Percentiles rank a stretch among this genome's conserved stretches.
Evolutionary conservation across 2,329 filamentous ascomycete species (phyloP).

Genomic region (Verticillium longisporum): DNA sequence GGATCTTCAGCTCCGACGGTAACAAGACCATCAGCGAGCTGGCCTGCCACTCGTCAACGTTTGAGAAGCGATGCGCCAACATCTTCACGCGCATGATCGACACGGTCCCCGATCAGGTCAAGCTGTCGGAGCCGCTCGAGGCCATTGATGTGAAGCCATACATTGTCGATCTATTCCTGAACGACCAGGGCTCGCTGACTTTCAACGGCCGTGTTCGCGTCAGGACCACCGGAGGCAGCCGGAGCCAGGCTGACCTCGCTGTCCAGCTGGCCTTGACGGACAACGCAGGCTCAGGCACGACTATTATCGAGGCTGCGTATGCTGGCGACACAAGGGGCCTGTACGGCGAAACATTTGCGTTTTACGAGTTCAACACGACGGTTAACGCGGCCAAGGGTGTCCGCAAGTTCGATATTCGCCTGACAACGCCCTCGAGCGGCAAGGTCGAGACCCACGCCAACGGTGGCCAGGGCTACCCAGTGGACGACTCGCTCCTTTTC

Average conservation of each 20-base stretch:
- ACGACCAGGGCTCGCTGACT: constrained; percentile 14
- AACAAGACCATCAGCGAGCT: constrained; percentile 34
- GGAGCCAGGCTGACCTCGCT: constrained; percentile 9
- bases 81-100: constrained; percentile 26
- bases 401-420: constrained; percentile 22
- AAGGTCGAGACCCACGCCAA: constrained; percentile 16
- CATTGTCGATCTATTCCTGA: constrained; percentile 17
- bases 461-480: constrained; percentile 19
- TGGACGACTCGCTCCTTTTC: constrained; percentile 19
- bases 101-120: constrained; percentile 22
- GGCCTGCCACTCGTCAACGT: constrained; percentile 24
- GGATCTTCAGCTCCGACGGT: constrained; percentile 16
- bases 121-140: constrained; percentile 20
- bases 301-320: constrained; percentile 1
- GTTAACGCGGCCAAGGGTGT: constrained; percentile 18
- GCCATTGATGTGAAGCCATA: constrained; percentile 25
- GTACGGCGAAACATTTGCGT: constrained; percentile 18
- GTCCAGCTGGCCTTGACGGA: constrained; percentile 9
- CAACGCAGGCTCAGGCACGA: constrained; percentile 8
- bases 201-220: constrained; percentile 21
- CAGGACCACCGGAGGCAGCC: constrained; percentile 8
- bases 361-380: constrained; percentile 20
- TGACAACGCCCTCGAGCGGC: constrained; percentile 16
- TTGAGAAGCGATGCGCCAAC: constrained; percentile 23
- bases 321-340: constrained; percentile 17